A percentile compares a stretch with the other conserved stretches of the same genome.
phyloP scores from a whole-genome alignment of 169 alveolate genomes.

The Plasmodium gonderi region DNA sequence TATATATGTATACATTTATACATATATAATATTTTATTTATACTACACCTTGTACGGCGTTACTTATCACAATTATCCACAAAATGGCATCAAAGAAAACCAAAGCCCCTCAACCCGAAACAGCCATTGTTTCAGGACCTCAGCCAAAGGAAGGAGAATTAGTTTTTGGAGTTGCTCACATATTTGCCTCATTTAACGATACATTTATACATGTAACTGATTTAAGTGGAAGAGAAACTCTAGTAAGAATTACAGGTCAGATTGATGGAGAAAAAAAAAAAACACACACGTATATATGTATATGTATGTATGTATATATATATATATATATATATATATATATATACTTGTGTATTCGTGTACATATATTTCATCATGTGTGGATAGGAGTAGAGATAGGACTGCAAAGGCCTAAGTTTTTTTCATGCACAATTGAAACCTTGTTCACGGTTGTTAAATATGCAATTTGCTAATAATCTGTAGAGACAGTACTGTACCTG shows the following conservation, averaged over 20 bases:
- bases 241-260: constrained; percentile 97
- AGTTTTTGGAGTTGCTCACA: constrained; percentile 99
- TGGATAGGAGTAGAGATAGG: no score
- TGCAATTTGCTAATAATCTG: no score
- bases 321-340: constrained; percentile 11
- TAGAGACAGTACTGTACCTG: no score
- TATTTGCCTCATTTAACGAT: constrained; percentile 99
- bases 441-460: no score
- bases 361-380: neutral
- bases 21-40: no score
- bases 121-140: constrained; percentile 82
- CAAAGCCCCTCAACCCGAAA: constrained; percentile 77
- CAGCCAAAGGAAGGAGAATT: constrained; percentile 93
- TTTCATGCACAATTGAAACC: no score
- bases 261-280: neutral
- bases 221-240: constrained; percentile 99
- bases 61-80: no score
- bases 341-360: neutral
- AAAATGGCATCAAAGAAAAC: constrained; percentile 71
- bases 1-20: no score
- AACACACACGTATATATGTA: neutral
- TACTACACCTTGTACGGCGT: no score
- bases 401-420: no score
- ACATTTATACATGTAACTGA: constrained; percentile 99
- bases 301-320: neutral